Conservation (phyloP, 352 stramenopile species). For the Blastocystis sp. region DNA sequence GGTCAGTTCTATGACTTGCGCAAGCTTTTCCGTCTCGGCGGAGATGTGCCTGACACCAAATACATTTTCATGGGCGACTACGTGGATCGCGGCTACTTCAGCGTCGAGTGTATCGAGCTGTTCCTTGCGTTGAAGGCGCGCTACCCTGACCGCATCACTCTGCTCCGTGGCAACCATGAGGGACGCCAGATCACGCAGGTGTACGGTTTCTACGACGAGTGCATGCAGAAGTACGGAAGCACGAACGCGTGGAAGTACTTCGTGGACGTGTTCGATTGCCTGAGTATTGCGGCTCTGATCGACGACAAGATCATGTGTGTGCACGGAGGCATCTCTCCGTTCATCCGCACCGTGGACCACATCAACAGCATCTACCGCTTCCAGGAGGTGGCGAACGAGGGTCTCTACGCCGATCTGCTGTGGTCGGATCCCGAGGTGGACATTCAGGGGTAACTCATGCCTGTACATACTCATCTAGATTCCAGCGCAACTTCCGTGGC, state of each 20-base stretch:
- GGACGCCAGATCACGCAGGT: slow-evolving; percentile 88
- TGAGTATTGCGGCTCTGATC: slow-evolving; percentile 82
- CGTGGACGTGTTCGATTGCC: slow-evolving; percentile 87
- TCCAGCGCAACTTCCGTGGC: slow-evolving; percentile 67
- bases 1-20: slow-evolving; percentile 77
- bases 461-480: neutral
- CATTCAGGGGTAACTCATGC: slow-evolving; percentile 71
- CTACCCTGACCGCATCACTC: slow-evolving; percentile 74
- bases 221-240: slow-evolving; percentile 87
- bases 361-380: slow-evolving; percentile 87
- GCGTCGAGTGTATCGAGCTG: slow-evolving; percentile 76
- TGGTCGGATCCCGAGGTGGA: slow-evolving; percentile 92
- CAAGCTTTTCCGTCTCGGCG: slow-evolving; percentile 74
- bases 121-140: slow-evolving; percentile 73
- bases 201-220: slow-evolving; percentile 93
- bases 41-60: slow-evolving; percentile 73
- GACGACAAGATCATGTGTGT: slow-evolving; percentile 77
- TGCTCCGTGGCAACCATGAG: slow-evolving; percentile 78
- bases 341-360: slow-evolving; percentile 83
- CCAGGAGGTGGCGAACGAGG: slow-evolving; percentile 84
- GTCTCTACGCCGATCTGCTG: slow-evolving; percentile 91
- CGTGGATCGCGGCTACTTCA: slow-evolving; percentile 77
- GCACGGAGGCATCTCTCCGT: slow-evolving; percentile 83
- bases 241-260: slow-evolving; percentile 87
- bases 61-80: slow-evolving; percentile 82